Conservation (phyloP, 208 protist species). For the Trypanosoma platydactyli region DNA sequence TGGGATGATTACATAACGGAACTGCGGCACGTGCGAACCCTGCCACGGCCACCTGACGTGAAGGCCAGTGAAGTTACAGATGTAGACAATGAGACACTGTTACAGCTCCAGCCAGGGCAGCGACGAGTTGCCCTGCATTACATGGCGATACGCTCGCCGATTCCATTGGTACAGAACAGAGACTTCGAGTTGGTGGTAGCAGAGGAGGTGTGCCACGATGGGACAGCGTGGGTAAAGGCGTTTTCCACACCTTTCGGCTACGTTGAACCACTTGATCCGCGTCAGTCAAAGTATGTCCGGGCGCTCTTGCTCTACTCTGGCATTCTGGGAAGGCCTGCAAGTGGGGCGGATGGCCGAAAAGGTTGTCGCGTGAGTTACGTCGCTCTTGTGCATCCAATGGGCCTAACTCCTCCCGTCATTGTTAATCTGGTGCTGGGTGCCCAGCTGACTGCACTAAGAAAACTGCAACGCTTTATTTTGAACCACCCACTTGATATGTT, state of each 20-base stretch:
- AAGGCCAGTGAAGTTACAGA: neutral
- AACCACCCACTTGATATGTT: slow-evolving; percentile 35
- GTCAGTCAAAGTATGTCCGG: slow-evolving; percentile 67
- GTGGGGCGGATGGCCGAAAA: slow-evolving; percentile 1
- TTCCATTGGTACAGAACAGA: slow-evolving; percentile 63
- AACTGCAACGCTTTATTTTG: slow-evolving; percentile 52
- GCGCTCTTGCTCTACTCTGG: slow-evolving; percentile 63
- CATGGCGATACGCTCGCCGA: slow-evolving; percentile 56
- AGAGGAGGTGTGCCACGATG: slow-evolving; percentile 55
- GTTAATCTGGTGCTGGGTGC: slow-evolving; percentile 68
- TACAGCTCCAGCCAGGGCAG: slow-evolving; percentile 40
- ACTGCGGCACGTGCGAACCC: slow-evolving; percentile 45
- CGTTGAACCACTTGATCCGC: slow-evolving; percentile 50
- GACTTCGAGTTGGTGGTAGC: slow-evolving; percentile 80
- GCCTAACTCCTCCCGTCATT: slow-evolving; percentile 56
- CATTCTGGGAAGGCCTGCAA: slow-evolving; percentile 51
- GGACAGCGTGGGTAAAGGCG: slow-evolving; percentile 64
- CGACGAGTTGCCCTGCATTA: slow-evolving; percentile 71
- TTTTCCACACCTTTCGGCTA: slow-evolving; percentile 67
- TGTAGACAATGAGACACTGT: neutral
- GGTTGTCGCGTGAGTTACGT: slow-evolving; percentile 70
- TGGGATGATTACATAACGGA: slow-evolving; percentile 68
- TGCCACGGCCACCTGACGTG: slow-evolving; percentile 26
- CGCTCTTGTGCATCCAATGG: slow-evolving; percentile 79
- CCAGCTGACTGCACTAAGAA: slow-evolving; percentile 44